Base-by-base conservation (phyloP, 2,329 filamentous ascomycete species). In the Xylogone sp. region DNA sequence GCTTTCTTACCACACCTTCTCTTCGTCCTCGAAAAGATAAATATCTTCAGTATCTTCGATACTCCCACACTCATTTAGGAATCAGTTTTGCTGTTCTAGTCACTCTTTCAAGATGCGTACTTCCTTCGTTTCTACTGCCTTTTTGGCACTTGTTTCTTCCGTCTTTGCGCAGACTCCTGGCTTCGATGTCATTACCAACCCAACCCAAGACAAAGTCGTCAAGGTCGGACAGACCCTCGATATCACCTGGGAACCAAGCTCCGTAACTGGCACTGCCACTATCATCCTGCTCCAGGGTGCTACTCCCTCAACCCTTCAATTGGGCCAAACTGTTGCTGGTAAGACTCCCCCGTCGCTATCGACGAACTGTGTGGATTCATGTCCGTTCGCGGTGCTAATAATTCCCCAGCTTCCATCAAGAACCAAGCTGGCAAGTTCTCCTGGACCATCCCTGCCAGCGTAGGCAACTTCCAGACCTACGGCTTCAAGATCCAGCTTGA, bases 231-330 rank as follows among this genome's bases (percentile, higher is more conserved):
- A 70, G 59, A 68, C 70, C 48, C 78, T 74, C 64, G 67, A 68
- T 56, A 73, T 86, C 64, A 66, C 68, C 57, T 86, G 82, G 82
- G 44, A 50, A 13, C 50, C 70, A 22, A 65, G 68, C 51, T 62
- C 68, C 48, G 60, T 68, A 53, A 74, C 73, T 68, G 65, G 69
- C 43, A 71, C 69, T 53, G 69, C 83, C 62, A 71, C 71, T 56
- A 77, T 86, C 65, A 62, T 68, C 60, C 75, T 86, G 54, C 70
- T 85, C 51, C 77, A 78, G 53, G 83, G 82, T 59, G 59, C 65
- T 3, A 65, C 66, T 53, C 70, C 73, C 54, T 71, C 66, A 46
- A 77, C 81, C 56, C 62, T 70, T 34, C 59, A 70, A 51, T 56
- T 74, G 39, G 61, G 71, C 29, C 56, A 62, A 43, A 59, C 67